These are phyloP conservation scores for Alternaria novae-zelandiae DNA, from an alignment of 2,329 filamentous ascomycete genomes.

Conservation along the genomic window DNA sequence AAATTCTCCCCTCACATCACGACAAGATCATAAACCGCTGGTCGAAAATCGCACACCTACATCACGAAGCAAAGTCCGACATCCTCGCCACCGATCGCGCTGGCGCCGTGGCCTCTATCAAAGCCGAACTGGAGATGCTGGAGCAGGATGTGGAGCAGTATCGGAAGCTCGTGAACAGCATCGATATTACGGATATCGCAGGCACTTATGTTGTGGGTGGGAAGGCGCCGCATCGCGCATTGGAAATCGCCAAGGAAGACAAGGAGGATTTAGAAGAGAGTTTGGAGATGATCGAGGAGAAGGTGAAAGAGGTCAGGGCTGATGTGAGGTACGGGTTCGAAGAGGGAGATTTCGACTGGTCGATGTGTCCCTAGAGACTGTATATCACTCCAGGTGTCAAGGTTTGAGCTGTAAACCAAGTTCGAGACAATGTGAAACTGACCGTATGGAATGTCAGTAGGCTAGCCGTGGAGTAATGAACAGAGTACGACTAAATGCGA, in stretches of 20 bases:
- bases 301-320: conserved; percentile 10
- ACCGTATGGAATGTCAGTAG: neutral
- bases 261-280: conserved; percentile 17
- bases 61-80: conserved; percentile 7
- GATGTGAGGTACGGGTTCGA: conserved; percentile 14
- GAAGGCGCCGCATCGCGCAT: conserved; percentile 6
- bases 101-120: conserved; percentile 12
- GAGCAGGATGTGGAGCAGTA: conserved; percentile 16
- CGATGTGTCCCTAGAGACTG: neutral
- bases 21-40: conserved; percentile 10
- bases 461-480: neutral
- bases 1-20: conserved; percentile 15
- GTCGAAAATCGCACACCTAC: conserved; percentile 2
- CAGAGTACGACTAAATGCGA: neutral
- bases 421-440: neutral
- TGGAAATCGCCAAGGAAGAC: conserved; percentile 20
- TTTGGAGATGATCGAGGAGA: conserved; percentile 9
- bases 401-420: neutral
- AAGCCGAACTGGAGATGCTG: conserved; percentile 21
- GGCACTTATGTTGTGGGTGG: conserved; percentile 22
- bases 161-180: neutral
- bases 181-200: conserved; percentile 18
- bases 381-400: neutral
- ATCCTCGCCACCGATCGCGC: conserved; percentile 12
- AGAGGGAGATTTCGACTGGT: neutral